Evolutionary conservation across 768 basidiomycete genomes (phyloP), one percentile per base, ranked within the genome.

Genomic region (Tremella mesenterica): DNA sequence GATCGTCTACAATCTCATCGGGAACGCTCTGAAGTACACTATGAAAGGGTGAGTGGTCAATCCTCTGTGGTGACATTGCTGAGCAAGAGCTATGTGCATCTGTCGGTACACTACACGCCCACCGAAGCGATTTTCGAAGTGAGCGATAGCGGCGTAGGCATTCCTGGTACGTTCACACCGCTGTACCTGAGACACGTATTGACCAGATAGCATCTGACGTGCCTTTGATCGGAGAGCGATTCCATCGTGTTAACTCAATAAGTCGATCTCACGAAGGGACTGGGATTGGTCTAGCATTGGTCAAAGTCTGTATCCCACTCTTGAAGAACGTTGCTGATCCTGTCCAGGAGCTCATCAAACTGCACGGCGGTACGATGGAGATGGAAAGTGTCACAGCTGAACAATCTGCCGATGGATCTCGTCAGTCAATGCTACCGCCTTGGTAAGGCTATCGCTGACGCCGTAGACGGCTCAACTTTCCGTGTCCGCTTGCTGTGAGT

Each of bases 131-230:
- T 64, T 13, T 65, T 76, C 14, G 53, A 57, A 3, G 72, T 75
- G 16, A 48, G 56, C 31, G 74, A 76, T 50, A 74, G 67, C 23
- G 75, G 74, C 23, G 72, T 75, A 21, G 74, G 74, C n/a, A 76
- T 76, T 7, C 74, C 74, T 8, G 33, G 56, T 54, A 48, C 53
- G 53, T 56, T 34, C 8, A 27, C 18, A 18, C 2, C 38, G 33
- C 4, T 26, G n/a, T n/a, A n/a, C n/a, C n/a, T 4, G 30, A 29
- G 46, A 21, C 8, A 26, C 14, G 8, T 18, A 2, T 27, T 25
- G 46, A 26, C 2, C 10, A 9, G 46, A 47, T 28, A 62, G 60
- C 57, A 1, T 60, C 63, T 29, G 74, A 75, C 54, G 57, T 71
- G 1, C 47, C 54, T 34, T 67, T 70, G 14, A 62, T 76, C n/a